A percentile compares a stretch with the other conserved stretches of the same genome.
phyloP scores from a whole-genome alignment of 192 early-diverging fungal genomes.

The Coemansia sp. region DNA sequence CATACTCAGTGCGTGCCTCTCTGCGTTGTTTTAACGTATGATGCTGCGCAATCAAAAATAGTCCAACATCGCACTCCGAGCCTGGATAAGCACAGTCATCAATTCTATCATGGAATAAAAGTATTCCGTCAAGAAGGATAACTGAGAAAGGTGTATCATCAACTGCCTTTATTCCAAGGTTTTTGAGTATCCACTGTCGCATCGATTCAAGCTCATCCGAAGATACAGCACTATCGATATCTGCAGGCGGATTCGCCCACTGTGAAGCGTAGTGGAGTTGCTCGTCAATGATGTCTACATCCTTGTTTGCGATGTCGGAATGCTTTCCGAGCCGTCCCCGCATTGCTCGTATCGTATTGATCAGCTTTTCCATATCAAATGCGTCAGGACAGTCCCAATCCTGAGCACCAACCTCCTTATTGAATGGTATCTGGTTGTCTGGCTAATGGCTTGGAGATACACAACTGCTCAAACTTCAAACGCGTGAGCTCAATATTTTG shows the following conservation, averaged over 20 bases:
- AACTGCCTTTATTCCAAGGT: conserved; percentile 8
- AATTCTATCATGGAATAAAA: conserved; percentile 64
- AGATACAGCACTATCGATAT: conserved; percentile 29
- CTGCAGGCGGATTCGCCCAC: conserved; percentile 49
- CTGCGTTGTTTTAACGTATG: conserved; percentile 64
- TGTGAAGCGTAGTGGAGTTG: conserved; percentile 35
- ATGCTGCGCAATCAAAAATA: conserved; percentile 59
- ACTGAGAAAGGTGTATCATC: conserved; percentile 30
- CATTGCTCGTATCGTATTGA: conserved; percentile 7
- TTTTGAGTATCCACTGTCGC: conserved; percentile 2
- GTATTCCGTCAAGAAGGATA: conserved; percentile 69
- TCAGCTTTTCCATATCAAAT: conserved; percentile 56
- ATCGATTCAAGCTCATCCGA: conserved; percentile 7
- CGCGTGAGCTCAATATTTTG: not conserved
- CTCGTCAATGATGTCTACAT: not conserved
- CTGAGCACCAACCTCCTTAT: conserved; percentile 54
- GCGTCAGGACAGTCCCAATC: conserved; percentile 83
- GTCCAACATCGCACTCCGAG: conserved; percentile 17
- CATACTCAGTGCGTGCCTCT: conserved; percentile 64
- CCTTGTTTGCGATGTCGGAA: not conserved
- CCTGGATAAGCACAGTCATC: conserved; percentile 45
- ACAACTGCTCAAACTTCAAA: not conserved
- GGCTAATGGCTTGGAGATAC: conserved; percentile 26
- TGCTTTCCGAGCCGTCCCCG: conserved; percentile 9
- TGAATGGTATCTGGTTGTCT: conserved; percentile 64